Conservation (phyloP, 768 basidiomycete species). For the Scleroderma citrinum region DNA sequence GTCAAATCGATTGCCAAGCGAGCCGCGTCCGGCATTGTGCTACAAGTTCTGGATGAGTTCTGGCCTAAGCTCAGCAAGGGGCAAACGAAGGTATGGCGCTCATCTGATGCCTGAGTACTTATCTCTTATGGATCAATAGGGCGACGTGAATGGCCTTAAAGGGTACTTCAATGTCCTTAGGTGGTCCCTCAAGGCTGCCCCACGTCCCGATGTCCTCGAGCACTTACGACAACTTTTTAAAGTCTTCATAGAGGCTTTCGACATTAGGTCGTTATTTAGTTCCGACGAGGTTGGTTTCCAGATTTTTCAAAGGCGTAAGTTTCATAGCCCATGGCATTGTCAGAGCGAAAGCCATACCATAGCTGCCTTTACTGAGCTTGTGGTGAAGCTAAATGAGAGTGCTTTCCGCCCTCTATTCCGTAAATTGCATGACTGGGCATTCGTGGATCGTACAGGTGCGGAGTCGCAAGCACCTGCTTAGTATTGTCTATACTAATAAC, state of each 20-base stretch:
- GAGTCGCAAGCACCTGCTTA: not conserved
- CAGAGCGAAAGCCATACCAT: constrained; percentile 55
- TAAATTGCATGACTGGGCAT: constrained; percentile 92
- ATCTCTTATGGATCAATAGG: constrained; percentile 10
- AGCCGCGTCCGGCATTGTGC: constrained; percentile 56
- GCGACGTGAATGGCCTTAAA: constrained; percentile 21
- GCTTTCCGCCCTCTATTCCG: constrained; percentile 91
- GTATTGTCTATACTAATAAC: not conserved
- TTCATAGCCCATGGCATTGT: not conserved
- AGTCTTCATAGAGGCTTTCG: constrained; percentile 75
- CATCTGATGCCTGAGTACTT: not conserved
- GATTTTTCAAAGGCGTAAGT: not conserved
- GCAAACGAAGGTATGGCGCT: constrained; percentile 32
- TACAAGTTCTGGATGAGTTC: constrained; percentile 56
- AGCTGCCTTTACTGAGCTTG: constrained; percentile 79
- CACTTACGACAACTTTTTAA: constrained; percentile 66
- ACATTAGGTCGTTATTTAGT: constrained; percentile 35
- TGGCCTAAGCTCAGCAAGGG: constrained; percentile 41
- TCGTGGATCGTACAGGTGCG: constrained; percentile 49
- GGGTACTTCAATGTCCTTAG: constrained; percentile 66
- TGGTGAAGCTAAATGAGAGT: constrained; percentile 88
- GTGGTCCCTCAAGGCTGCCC: constrained; percentile 56
- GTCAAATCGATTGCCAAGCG: constrained; percentile 67
- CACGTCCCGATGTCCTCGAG: constrained; percentile 58
- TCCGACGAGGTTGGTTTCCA: constrained; percentile 23